These are phyloP conservation scores for Microcyclospora pomicola DNA, from an alignment of 2,329 filamentous ascomycete genomes.

Conservation along the genomic window DNA sequence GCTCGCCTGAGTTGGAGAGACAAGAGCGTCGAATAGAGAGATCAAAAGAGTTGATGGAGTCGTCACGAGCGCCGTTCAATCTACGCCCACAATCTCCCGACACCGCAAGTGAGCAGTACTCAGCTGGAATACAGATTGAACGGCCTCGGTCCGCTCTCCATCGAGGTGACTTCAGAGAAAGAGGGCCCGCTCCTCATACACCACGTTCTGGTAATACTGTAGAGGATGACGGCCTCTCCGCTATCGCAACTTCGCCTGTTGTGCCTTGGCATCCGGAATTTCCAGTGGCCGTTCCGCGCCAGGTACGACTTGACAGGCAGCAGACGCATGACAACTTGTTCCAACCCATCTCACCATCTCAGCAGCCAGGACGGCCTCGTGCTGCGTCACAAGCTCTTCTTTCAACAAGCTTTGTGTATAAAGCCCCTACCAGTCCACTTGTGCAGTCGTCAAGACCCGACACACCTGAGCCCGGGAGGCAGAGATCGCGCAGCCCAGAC, in stretches of 20 bases:
- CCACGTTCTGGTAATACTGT: constrained; percentile 7
- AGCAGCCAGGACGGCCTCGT: constrained; percentile 28
- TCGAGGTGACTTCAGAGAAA: constrained; percentile 47
- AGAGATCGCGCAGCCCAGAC: constrained; percentile 30
- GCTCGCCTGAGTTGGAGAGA: constrained; percentile 12
- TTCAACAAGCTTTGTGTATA: constrained; percentile 67
- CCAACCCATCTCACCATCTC: constrained; percentile 15
- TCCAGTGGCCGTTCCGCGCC: constrained; percentile 24
- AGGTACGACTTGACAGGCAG: constrained; percentile 8
- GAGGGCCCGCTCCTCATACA: constrained; percentile 17
- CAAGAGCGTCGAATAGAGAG: constrained; percentile 1
- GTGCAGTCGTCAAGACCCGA: constrained; percentile 43
- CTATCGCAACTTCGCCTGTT: constrained; percentile 38
- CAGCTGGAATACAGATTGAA: constrained; percentile 47
- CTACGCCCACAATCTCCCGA: constrained; percentile 11
- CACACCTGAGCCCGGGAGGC: constrained; percentile 22
- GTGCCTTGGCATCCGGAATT: constrained; percentile 43
- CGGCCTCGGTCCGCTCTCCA: constrained; percentile 63
- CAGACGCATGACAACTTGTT: neutral
- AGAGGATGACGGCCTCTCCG: constrained; percentile 8
- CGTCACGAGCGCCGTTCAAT: neutral
- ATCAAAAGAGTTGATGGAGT: no score
- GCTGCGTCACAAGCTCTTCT: constrained; percentile 48
- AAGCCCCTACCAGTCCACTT: constrained; percentile 81
- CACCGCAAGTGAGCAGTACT: constrained; percentile 12